These are phyloP conservation scores for Fomitopsis betulina DNA, from an alignment of 1,284 basidiomycete genomes.

Conservation along the genomic window DNA sequence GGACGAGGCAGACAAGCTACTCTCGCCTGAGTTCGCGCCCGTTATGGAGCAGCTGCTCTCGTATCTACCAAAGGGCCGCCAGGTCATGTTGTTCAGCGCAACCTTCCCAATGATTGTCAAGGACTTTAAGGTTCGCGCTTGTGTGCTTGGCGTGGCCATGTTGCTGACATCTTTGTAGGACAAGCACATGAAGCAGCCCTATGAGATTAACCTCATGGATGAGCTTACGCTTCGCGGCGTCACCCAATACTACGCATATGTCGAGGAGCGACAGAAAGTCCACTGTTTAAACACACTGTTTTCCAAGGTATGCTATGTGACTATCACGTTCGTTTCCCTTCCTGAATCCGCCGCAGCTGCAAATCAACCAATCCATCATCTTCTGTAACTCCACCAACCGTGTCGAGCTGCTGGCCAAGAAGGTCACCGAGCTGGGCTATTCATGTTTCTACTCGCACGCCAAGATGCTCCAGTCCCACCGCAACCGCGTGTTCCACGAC, in stretches of 20 bases:
- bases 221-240: constrained; percentile 98
- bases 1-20: constrained; percentile 99
- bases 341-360: constrained; percentile 59
- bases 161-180: constrained; percentile 51
- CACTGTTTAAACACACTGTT: constrained; percentile 98
- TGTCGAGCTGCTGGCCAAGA: constrained; percentile 97
- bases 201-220: constrained; percentile 99
- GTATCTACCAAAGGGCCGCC: constrained; percentile 82
- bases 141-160: not conserved
- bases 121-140: constrained; percentile 75
- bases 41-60: constrained; percentile 96
- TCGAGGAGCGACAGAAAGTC: constrained; percentile 98
- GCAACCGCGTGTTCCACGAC: constrained; percentile 99
- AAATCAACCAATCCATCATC: constrained; percentile 99
- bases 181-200: constrained; percentile 95
- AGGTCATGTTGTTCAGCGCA: constrained; percentile 99
- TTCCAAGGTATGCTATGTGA: constrained; percentile 67
- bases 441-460: constrained; percentile 99
- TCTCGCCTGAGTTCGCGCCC: constrained; percentile 96
- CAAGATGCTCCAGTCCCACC: constrained; percentile 98
- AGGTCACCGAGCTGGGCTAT: constrained; percentile 98
- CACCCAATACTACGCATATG: constrained; percentile 98
- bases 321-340: constrained; percentile 19
- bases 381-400: constrained; percentile 99
- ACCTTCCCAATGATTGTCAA: constrained; percentile 99